Conservation (phyloP, 2,329 filamentous ascomycete species). For the Epichloe hybrida region DNA sequence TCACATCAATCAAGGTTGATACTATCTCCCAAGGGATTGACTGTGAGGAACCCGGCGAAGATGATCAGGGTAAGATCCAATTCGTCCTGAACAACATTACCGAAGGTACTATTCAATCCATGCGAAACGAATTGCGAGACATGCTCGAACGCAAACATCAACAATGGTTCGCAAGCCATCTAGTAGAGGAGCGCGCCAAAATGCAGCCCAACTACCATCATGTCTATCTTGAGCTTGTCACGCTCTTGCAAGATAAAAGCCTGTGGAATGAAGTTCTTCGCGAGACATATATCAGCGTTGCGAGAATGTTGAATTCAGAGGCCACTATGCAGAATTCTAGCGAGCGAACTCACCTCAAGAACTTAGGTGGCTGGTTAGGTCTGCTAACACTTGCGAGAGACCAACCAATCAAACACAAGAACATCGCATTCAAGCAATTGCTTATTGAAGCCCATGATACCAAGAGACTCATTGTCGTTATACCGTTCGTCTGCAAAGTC, state of each 20-base stretch:
- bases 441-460: conserved; percentile 89
- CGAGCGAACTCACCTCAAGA: conserved; percentile 82
- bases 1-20: conserved; percentile 67
- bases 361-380: conserved; percentile 85
- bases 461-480: conserved; percentile 79
- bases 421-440: conserved; percentile 93
- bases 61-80: conserved; percentile 82
- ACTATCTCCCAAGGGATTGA: conserved; percentile 46
- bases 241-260: conserved; percentile 62
- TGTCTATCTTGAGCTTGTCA: conserved; percentile 81
- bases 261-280: conserved; percentile 84
- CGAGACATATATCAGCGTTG: conserved; percentile 79
- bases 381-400: conserved; percentile 85
- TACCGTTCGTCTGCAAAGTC: conserved; percentile 96
- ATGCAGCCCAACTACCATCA: conserved; percentile 94
- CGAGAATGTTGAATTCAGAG: conserved; percentile 82
- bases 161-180: conserved; percentile 91
- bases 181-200: conserved; percentile 93
- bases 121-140: conserved; percentile 68
- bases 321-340: conserved; percentile 69
- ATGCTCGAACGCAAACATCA: conserved; percentile 70
- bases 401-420: conserved; percentile 89
- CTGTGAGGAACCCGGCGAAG: conserved; percentile 73
- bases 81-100: conserved; percentile 97
- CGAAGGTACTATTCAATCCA: conserved; percentile 70